Evolutionary conservation across 129 eudicot genomes (phyloP).

Genomic region (Pittosporum tobira): DNA sequence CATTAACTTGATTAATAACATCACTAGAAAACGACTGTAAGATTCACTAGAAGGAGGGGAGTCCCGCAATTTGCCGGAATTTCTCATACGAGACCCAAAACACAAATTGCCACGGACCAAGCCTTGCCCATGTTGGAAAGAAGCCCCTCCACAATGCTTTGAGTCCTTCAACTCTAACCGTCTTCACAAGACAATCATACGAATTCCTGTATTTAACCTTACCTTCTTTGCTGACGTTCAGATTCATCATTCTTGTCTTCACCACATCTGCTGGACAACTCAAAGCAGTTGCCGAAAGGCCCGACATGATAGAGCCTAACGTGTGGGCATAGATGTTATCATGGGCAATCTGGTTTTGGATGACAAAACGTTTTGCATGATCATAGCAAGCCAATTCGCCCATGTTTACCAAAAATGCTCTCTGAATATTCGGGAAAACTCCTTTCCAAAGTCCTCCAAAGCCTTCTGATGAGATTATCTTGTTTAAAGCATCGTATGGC

Average conservation of each 20-base stretch:
- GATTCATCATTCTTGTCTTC: constrained; percentile 92
- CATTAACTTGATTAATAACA: no score
- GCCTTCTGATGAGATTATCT: constrained; percentile 52
- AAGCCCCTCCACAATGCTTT: constrained; percentile 92
- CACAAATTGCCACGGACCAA: constrained; percentile 98
- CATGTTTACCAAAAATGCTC: constrained; percentile 93
- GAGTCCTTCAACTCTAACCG: constrained; percentile 63
- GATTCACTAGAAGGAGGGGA: constrained; percentile 49
- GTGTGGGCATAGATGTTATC: constrained; percentile 91
- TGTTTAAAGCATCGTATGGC: constrained; percentile 52
- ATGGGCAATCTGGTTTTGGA: constrained; percentile 40
- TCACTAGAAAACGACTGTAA: background rate
- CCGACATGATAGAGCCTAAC: constrained; percentile 79
- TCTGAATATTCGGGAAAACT: constrained; percentile 70
- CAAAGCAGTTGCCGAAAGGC: constrained; percentile 75
- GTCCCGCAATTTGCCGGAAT: constrained; percentile 58
- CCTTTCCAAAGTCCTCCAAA: constrained; percentile 83
- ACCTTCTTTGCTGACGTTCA: constrained; percentile 28
- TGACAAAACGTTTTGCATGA: constrained; percentile 78
- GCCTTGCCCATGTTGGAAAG: constrained; percentile 96
- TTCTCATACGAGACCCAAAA: constrained; percentile 93
- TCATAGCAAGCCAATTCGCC: constrained; percentile 94
- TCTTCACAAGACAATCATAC: constrained; percentile 69
- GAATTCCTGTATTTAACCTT: constrained; percentile 46
- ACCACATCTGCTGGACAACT: constrained; percentile 97